Evolutionary conservation across 768 basidiomycete genomes (phyloP).

Genomic region (Inosperma sp.): DNA sequence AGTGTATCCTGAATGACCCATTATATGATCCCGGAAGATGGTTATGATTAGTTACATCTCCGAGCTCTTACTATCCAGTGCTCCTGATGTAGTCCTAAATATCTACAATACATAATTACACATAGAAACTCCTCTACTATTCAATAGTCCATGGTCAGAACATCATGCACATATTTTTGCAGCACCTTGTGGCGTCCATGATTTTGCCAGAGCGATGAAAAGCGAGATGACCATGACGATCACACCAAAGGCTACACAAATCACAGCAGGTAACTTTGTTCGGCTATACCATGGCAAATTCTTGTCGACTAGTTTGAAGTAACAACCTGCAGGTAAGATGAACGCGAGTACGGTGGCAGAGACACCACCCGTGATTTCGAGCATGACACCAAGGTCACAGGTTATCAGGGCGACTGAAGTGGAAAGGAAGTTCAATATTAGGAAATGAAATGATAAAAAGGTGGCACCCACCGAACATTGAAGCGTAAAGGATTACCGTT

Average conservation of each 20-base stretch:
- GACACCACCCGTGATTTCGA: constrained; percentile 97
- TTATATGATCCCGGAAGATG: no score
- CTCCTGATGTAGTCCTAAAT: neutral
- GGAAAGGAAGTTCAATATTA: constrained; percentile 10
- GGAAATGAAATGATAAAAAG: neutral
- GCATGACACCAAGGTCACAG: constrained; percentile 96
- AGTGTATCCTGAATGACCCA: neutral
- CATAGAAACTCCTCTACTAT: no score
- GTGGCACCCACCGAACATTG: constrained; percentile 14
- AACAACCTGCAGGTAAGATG: constrained; percentile 88
- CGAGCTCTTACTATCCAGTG: no score
- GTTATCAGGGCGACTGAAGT: constrained; percentile 79
- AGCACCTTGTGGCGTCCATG: constrained; percentile 68
- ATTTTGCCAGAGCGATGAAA: constrained; percentile 69
- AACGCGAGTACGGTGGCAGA: constrained; percentile 89
- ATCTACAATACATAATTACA: neutral
- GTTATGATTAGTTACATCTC: no score
- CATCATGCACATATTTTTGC: constrained; percentile 66
- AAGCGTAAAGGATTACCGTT: constrained; percentile 36
- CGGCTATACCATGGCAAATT: constrained; percentile 61
- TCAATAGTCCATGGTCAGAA: neutral
- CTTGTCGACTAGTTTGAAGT: constrained; percentile 64
- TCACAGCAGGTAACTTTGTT: constrained; percentile 68
- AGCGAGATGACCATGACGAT: constrained; percentile 76
- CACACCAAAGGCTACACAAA: constrained; percentile 69